Percentiles rank a stretch among this genome's conserved stretches.
Conservation (phyloP, 495 filamentous ascomycete genomes). For the Podospora pseudoanserina region DNA sequence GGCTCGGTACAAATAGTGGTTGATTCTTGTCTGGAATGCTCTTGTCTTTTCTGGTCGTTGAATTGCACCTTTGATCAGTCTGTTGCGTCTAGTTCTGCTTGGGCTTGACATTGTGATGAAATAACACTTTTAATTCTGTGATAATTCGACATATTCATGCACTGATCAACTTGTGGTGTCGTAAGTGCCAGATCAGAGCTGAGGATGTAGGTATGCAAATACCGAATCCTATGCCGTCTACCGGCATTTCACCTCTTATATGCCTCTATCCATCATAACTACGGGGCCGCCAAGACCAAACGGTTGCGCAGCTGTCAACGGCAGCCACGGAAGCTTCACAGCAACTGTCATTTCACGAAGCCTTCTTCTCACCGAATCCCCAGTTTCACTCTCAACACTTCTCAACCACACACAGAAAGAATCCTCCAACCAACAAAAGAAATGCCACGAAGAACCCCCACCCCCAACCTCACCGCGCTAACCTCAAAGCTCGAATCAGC, state of each 20-base stretch:
- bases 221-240: neutral
- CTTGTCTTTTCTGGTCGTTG: too few species aligned
- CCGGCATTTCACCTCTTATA: neutral
- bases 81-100: too few species aligned
- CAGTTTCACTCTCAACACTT: too few species aligned
- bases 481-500: conserved; percentile 10
- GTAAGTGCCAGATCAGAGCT: neutral
- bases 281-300: neutral
- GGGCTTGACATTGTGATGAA: neutral
- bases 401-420: too few species aligned
- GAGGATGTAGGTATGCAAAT: neutral
- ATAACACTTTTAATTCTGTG: neutral
- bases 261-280: neutral
- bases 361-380: too few species aligned
- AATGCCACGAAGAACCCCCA: conserved; percentile 4
- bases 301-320: neutral
- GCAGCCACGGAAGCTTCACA: neutral
- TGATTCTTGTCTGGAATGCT: too few species aligned
- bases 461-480: neutral
- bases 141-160: neutral
- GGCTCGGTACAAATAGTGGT: too few species aligned
- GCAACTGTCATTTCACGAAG: neutral
- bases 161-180: neutral
- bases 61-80: too few species aligned
- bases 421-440: neutral